phyloP scores from a whole-genome alignment of 148 eudicot genomes.

The Cornus controversa region DNA sequence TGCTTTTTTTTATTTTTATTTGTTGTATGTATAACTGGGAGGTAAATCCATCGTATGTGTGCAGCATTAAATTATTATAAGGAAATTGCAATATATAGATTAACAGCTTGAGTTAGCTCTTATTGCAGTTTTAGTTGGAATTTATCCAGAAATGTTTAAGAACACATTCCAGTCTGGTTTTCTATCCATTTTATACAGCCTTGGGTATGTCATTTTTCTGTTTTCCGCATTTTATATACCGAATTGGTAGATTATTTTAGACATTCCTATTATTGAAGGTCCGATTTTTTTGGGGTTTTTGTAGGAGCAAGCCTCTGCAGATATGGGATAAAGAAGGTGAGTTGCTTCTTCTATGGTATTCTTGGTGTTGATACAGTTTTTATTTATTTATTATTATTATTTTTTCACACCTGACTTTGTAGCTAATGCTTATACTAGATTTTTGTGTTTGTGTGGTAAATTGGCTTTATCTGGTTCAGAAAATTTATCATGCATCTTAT shows the following conservation, averaged over 20 bases:
- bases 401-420: too few relatives aligned
- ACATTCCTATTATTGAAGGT: slow-evolving; percentile 1
- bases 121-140: not conserved
- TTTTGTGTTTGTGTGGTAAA: not conserved
- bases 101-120: not conserved
- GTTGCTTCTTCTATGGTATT: not conserved
- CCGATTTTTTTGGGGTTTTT: slow-evolving; percentile 1
- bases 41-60: not conserved
- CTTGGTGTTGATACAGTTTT: not conserved
- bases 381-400: too few relatives aligned
- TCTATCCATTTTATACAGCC: slow-evolving; percentile 85
- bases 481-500: not conserved
- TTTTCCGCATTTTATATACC: not conserved
- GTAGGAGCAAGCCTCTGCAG: slow-evolving; percentile 97
- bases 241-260: not conserved
- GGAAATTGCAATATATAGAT: not conserved
- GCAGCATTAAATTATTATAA: not conserved
- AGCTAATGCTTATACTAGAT: too few relatives aligned
- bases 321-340: slow-evolving; percentile 99
- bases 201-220: slow-evolving; percentile 51
- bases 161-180: slow-evolving; percentile 96
- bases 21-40: not conserved
- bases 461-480: not conserved
- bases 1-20: not conserved
- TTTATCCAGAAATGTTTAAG: slow-evolving; percentile 59